Base-by-base conservation (phyloP, 139 green algal genomes). In the Astrephomene gubernaculifera region DNA sequence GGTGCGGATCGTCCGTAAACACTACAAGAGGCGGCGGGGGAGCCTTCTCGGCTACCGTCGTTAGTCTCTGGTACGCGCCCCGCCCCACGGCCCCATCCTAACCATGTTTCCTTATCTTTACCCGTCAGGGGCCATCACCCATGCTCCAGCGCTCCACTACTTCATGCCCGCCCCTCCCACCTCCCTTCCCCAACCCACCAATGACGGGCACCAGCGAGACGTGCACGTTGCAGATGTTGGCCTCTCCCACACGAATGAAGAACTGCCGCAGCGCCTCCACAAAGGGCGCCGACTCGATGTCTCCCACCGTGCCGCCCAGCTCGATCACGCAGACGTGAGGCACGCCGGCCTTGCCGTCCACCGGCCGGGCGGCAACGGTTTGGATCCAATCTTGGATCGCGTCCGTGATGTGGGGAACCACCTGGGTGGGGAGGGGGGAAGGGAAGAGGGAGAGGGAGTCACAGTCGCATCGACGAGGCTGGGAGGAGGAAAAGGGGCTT, bases 341-440 rank as follows among this genome's bases (percentile, higher is more conserved):
- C 8, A 86, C 31, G 44, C 92, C 94, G 6, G 87, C 87, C 10
- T 87, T 91, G 45, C 96, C 96, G 74, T 99, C 97, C 49, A 99
- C 96, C 6, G 97, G 94, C 1, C 96, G 80, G 64, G 96, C 92
- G 19, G 96, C 96, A 49, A 99, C 98, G 5, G 96, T 92, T 89
- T 99, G 94, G 70, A 99, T 99, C 98, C 98, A 99, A 76, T 99
- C 96, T 61, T 98, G 97, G 80, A 99, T 99, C 54, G 94, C 97
- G 81, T 99, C 96, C 9, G 97, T 99, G 74, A 99, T 96, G 91
- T 99, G 97, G 0, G 97, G 97, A 64, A 99, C 96, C 44, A 99
- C 96, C 74, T 82, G 38, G 12, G 41, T 9, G 9, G 69, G 35
- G 6, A 36, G 49, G 49, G 49, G 49, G 49, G 49, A 12, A 17